phyloP scores from a whole-genome alignment of 176 grass and related monocot species.

The Oryza nivara region DNA sequence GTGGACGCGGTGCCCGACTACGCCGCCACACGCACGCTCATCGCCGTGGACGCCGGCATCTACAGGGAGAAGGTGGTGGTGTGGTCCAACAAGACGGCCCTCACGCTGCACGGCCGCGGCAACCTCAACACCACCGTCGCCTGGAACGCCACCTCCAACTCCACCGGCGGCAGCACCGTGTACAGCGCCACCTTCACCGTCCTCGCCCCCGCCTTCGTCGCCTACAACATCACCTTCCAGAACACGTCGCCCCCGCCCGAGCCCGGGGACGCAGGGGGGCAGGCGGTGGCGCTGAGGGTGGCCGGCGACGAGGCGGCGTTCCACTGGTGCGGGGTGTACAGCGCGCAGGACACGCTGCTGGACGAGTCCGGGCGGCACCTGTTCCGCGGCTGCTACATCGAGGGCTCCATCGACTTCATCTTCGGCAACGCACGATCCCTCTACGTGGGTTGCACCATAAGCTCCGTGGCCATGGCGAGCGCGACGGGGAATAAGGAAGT shows the following conservation, averaged over 20 bases:
- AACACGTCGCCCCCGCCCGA: conserved; percentile 60
- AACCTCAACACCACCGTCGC: conserved; percentile 60
- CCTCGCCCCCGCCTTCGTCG: conserved; percentile 60
- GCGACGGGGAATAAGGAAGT: conserved; percentile 17
- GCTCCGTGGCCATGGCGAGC: conserved; percentile 58
- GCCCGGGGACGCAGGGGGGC: conserved; percentile 59
- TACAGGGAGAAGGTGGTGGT: conserved; percentile 86
- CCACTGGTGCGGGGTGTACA: conserved; percentile 79
- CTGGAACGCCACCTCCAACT: conserved; percentile 52
- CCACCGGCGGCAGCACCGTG: conserved; percentile 56
- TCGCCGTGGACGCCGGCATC: conserved; percentile 66
- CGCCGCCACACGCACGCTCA: conserved; percentile 48
- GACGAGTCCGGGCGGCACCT: conserved; percentile 72
- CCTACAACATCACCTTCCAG: conserved; percentile 80
- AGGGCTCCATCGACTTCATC: conserved; percentile 94
- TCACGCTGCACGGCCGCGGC: conserved; percentile 69
- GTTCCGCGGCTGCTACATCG: conserved; percentile 58
- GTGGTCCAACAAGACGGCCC: conserved; percentile 64
- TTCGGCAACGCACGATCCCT: conserved; percentile 78
- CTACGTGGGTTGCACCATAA: conserved; percentile 80
- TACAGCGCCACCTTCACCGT: conserved; percentile 67
- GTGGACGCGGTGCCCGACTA: conserved; percentile 68
- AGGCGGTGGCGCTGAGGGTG: conserved; percentile 78
- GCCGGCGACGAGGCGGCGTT: conserved; percentile 76
- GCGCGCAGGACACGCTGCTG: conserved; percentile 82